These are phyloP conservation scores for Talaromyces trachyspermus DNA, from an alignment of 495 filamentous ascomycete genomes.

Conservation along the genomic window DNA sequence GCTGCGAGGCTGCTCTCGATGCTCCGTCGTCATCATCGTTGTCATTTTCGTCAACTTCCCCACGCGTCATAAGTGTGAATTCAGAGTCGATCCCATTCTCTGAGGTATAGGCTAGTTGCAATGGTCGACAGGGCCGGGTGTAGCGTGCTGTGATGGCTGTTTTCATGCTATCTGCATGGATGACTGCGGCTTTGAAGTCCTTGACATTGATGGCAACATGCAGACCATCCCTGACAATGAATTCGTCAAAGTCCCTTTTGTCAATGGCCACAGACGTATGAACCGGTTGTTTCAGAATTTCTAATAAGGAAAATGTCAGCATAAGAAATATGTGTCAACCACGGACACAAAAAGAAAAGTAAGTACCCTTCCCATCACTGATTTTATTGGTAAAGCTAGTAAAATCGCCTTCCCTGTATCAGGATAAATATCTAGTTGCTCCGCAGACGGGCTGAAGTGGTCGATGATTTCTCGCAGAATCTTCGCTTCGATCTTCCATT, in stretches of 20 bases:
- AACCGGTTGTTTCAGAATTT: conserved; percentile 86
- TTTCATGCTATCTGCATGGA: conserved; percentile 72
- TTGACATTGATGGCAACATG: conserved; percentile 89
- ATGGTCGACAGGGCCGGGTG: conserved; percentile 69
- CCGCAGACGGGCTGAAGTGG: conserved; percentile 84
- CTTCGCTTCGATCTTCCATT: conserved; percentile 69
- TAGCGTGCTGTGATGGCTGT: conserved; percentile 68
- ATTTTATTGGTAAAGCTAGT: conserved; percentile 95
- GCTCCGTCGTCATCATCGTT: conserved; percentile 32
- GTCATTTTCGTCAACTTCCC: conserved; percentile 65
- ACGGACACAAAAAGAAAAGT: neutral
- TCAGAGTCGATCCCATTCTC: conserved; percentile 70
- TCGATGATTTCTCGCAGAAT: conserved; percentile 79
- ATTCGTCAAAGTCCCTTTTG: conserved; percentile 78
- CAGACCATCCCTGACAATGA: conserved; percentile 66
- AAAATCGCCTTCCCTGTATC: conserved; percentile 62
- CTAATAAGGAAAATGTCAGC: too few relatives aligned
- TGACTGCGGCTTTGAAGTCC: conserved; percentile 86
- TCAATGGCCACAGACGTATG: conserved; percentile 88
- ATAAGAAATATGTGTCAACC: too few relatives aligned
- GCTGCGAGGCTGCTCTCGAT: conserved; percentile 27
- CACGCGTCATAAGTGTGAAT: conserved; percentile 90
- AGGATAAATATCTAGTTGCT: conserved; percentile 81
- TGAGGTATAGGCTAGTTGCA: conserved; percentile 69
- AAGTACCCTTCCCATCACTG: conserved; percentile 66